A percentile compares a stretch with the other conserved stretches of the same genome.
These are phyloP conservation scores for Fragaria vesca DNA, from an alignment of 306 rosid genomes.

Conservation along the genomic window DNA sequence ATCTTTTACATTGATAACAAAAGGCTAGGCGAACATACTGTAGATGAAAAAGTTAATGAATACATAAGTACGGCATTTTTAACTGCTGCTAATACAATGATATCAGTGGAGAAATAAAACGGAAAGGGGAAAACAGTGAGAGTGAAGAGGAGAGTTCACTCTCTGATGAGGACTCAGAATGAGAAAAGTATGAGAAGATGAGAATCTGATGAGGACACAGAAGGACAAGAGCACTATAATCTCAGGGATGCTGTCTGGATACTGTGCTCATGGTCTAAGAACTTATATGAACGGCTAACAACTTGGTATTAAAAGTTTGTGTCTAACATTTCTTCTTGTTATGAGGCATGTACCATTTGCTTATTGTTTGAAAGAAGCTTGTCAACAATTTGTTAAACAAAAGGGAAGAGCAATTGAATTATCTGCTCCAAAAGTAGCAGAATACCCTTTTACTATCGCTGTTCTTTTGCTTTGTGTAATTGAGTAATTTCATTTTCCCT, in stretches of 20 bases:
- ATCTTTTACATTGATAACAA: conserved; percentile 56
- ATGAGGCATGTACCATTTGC: no score
- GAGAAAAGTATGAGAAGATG: conserved; percentile 27
- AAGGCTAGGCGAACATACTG: conserved; percentile 35
- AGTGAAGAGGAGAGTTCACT: conserved; percentile 47
- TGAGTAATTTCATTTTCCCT: no score
- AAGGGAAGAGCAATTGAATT: no score
- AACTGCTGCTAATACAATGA: conserved; percentile 57
- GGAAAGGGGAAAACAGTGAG: conserved; percentile 37
- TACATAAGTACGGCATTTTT: conserved; percentile 46
- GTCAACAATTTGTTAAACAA: no score
- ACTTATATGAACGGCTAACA: not conserved
- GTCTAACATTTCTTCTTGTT: not conserved
- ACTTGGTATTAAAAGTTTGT: not conserved
- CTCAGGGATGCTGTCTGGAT: not conserved
- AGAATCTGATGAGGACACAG: conserved; percentile 53
- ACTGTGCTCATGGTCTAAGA: not conserved
- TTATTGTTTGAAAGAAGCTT: no score
- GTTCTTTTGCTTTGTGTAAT: no score
- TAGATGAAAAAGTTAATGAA: conserved; percentile 32
- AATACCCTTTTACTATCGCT: no score
- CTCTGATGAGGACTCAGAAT: conserved; percentile 47
- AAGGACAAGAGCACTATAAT: not conserved
- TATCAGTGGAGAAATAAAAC: conserved; percentile 38
- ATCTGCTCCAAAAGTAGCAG: no score